Conservation (phyloP, 352 stramenopile genomes). For the Phytophthora constricta region DNA sequence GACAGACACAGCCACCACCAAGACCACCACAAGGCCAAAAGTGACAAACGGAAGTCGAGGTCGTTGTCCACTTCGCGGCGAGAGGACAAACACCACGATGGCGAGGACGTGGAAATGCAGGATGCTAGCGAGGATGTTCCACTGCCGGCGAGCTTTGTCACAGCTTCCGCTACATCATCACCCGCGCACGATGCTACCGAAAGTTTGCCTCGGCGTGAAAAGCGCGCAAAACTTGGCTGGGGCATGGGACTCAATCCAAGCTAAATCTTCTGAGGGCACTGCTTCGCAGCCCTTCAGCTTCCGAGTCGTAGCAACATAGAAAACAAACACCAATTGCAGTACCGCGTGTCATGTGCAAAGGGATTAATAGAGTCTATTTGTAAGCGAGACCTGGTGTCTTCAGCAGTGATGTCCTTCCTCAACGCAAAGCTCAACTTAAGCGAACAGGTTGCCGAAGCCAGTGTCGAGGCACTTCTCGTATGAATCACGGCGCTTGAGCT, state of each 20-base stretch:
- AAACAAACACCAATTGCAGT: conserved; percentile 11
- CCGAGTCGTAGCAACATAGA: conserved; percentile 20
- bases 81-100: conserved; percentile 15
- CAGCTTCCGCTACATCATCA: conserved; percentile 32
- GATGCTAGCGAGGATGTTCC: conserved; percentile 54
- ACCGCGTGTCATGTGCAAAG: conserved; percentile 28
- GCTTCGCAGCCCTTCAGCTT: background rate
- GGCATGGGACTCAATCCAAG: conserved; percentile 70
- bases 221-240: conserved; percentile 79
- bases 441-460: conserved; percentile 60
- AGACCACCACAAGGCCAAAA: conserved; percentile 31
- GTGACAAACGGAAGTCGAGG: conserved; percentile 40
- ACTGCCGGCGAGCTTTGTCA: conserved; percentile 52
- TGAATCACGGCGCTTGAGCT: conserved; percentile 57
- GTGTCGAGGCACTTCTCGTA: conserved; percentile 64
- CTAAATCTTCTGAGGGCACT: conserved; percentile 4
- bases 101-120: conserved; percentile 40
- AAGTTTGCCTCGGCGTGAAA: conserved; percentile 40
- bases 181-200: conserved; percentile 7
- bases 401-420: background rate
- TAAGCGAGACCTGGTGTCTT: conserved; percentile 10
- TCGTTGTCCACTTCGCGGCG: conserved; percentile 28
- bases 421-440: conserved; percentile 21
- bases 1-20: conserved; percentile 27
- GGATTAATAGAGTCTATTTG: conserved; percentile 47